Base-by-base conservation (phyloP, 306 rosid genomes). In the Pterocarpus macrocarpus region DNA sequence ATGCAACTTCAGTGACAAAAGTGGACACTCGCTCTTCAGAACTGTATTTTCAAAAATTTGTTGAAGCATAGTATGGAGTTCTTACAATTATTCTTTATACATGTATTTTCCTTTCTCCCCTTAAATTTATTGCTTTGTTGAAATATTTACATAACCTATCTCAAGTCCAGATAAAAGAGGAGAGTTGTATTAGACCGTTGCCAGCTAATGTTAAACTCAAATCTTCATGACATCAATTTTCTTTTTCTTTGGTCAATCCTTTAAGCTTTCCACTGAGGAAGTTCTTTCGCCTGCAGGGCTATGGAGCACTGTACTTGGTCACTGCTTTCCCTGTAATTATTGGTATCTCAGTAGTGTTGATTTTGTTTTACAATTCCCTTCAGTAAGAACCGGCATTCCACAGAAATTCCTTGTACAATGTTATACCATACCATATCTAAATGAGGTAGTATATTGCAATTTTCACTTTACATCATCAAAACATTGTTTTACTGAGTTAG, bases 321-420 rank as follows among this genome's bases (percentile, higher is more conserved):
- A 74, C 99, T 0, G 97, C 94, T 55, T 95, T 95, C 50, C 99
- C 99, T 22, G 86, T 95, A 77, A 95, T 95, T 75, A 93, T 95
- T 41, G 99, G 97, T 62, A 63, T 95, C 78, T 93, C 99, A 34
- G 99, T 95, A 76, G 97, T 95, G 69, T 76, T 92, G 67, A 95
- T 95, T 71, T 83, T 95, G 72, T 95, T 95, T 86, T 93, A 86
- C 85, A 93, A 91, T 73, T 95, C 99, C 80, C 99, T 95, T 45
- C 98, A 85, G 86, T 95, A 93, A 86, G 77, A 79, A 55, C 76
- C 73, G 49, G 58, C 17, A 35, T n/a, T 53, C 58, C 70, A 43
- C 62, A 49, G 58, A 30, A 49, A 64, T 58, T 78, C 66, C 65
- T 15, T 86, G 82, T 83, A 79, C 64, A 78, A 78, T 83, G 57